Evolutionary conservation across 73 alveolate genomes (phyloP).

Genomic region (Diophrys appendiculata): DNA sequence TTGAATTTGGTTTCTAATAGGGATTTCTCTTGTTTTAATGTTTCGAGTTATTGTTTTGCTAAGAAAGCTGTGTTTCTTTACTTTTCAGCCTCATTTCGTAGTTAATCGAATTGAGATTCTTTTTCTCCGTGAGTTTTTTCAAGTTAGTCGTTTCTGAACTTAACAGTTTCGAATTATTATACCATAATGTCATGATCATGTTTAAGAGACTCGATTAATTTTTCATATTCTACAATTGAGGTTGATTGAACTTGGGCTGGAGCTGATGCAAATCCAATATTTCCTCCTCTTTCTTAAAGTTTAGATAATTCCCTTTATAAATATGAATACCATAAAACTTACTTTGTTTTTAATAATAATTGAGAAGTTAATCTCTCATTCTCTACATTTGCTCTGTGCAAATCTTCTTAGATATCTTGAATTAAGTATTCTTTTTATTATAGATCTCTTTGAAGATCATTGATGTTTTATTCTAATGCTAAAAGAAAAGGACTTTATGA

Average conservation of each 20-base stretch:
- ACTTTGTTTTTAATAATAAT: slow-evolving; percentile 1
- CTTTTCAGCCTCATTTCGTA: slow-evolving; percentile 22
- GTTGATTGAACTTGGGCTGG: not conserved
- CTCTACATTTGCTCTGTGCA: slow-evolving; percentile 28
- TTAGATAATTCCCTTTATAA: no score
- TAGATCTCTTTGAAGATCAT: slow-evolving; percentile 26
- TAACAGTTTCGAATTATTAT: slow-evolving; percentile 29
- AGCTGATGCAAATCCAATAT: not conserved
- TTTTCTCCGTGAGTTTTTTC: slow-evolving; percentile 42
- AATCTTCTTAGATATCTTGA: slow-evolving; percentile 23
- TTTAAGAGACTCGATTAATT: slow-evolving; percentile 26
- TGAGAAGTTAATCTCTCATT: slow-evolving; percentile 18
- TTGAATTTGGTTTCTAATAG: slow-evolving; percentile 36
- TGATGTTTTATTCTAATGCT: slow-evolving; percentile 38
- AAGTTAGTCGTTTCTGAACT: slow-evolving; percentile 29
- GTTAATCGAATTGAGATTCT: slow-evolving; percentile 39
- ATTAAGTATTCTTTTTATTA: slow-evolving; percentile 15
- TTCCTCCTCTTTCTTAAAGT: not conserved
- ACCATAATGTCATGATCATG: slow-evolving; percentile 45
- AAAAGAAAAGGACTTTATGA: slow-evolving; percentile 24
- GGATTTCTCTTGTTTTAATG: slow-evolving; percentile 6
- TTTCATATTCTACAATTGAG: slow-evolving; percentile 23
- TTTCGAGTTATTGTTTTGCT: slow-evolving; percentile 20
- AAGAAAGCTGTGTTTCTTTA: slow-evolving; percentile 3
- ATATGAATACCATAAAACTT: not conserved